Evolutionary conservation across 371 early-diverging fungal genomes (phyloP).

Genomic region (Mortierella polycephala): DNA sequence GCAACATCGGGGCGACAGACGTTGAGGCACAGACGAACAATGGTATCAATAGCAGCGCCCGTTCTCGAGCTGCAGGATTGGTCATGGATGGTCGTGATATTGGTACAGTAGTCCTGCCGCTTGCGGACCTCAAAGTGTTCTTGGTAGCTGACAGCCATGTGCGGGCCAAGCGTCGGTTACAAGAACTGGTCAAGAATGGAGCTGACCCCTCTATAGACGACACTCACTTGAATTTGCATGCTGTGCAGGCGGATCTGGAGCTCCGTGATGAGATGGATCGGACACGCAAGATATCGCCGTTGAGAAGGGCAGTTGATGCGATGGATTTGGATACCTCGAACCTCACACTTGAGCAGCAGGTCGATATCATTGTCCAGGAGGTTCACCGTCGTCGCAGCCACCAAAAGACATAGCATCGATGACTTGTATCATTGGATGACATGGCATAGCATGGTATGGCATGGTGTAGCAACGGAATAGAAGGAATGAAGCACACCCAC

Average conservation of each 20-base stretch:
- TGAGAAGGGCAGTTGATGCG: constrained; percentile 85
- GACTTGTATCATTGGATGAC: no score
- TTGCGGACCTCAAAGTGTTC: constrained; percentile 92
- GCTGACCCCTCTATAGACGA: constrained; percentile 19
- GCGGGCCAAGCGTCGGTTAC: constrained; percentile 83
- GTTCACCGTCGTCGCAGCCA: constrained; percentile 5
- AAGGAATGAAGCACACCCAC: no score
- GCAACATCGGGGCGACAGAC: constrained; percentile 56
- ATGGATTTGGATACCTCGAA: constrained; percentile 84
- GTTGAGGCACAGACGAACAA: constrained; percentile 1
- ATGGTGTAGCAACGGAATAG: no score
- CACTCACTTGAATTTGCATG: constrained; percentile 51
- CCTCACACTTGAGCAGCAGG: constrained; percentile 81
- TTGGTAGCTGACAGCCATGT: constrained; percentile 79
- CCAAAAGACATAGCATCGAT: no score
- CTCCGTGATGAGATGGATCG: constrained; percentile 84
- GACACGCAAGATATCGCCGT: constrained; percentile 80
- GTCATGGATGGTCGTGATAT: constrained; percentile 98
- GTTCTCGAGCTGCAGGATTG: constrained; percentile 59
- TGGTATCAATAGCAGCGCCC: background rate
- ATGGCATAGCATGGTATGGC: no score
- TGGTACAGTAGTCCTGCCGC: constrained; percentile 88
- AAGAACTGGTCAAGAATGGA: constrained; percentile 63
- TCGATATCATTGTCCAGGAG: constrained; percentile 67
- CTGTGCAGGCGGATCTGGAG: constrained; percentile 70